Percentiles rank a stretch among this genome's conserved stretches.
These are phyloP conservation scores for Epichloe uncinata DNA, from an alignment of 2,329 filamentous ascomycete genomes.

Conservation along the genomic window DNA sequence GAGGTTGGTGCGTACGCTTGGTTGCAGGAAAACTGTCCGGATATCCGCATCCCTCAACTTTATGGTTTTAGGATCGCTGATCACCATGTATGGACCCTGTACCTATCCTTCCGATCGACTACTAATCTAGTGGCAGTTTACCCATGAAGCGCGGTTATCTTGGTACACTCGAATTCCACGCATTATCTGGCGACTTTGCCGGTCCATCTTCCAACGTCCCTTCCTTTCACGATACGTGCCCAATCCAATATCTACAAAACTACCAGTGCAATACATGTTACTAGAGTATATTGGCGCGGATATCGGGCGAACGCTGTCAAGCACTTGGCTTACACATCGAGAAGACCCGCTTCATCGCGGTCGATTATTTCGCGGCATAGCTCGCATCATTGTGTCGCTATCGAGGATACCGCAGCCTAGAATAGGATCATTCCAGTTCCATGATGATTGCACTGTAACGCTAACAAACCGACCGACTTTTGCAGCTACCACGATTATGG, in stretches of 20 bases:
- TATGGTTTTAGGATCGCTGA: slow-evolving; percentile 12
- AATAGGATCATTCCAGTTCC: slow-evolving; percentile 18
- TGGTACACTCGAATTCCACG: slow-evolving; percentile 5
- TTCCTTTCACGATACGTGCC: slow-evolving; percentile 4
- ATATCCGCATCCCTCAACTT: slow-evolving; percentile 13
- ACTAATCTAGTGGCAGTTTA: slow-evolving; percentile 6
- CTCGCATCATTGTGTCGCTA: slow-evolving; percentile 15
- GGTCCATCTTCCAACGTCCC: slow-evolving; percentile 1
- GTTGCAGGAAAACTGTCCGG: slow-evolving; percentile 14
- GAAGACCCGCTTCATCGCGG: slow-evolving; percentile 6
- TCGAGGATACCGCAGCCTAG: slow-evolving; percentile 16
- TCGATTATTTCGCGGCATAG: slow-evolving; percentile 17
- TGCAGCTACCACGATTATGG: slow-evolving; percentile 14
- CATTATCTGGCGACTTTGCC: slow-evolving; percentile 1
- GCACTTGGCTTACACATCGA: slow-evolving; percentile 11
- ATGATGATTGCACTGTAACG: slow-evolving; percentile 17
- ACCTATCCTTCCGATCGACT: background rate
- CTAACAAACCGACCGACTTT: slow-evolving; percentile 17
- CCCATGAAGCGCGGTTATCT: slow-evolving; percentile 6
- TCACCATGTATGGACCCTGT: slow-evolving; percentile 5
- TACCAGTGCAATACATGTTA: slow-evolving; percentile 11
- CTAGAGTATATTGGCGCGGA: slow-evolving; percentile 14
- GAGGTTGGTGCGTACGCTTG: slow-evolving; percentile 15
- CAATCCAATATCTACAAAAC: slow-evolving; percentile 1
- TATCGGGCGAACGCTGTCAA: slow-evolving; percentile 15